These are phyloP conservation scores for Lentinula aciculospora DNA, from an alignment of 768 basidiomycete genomes.

Conservation along the genomic window DNA sequence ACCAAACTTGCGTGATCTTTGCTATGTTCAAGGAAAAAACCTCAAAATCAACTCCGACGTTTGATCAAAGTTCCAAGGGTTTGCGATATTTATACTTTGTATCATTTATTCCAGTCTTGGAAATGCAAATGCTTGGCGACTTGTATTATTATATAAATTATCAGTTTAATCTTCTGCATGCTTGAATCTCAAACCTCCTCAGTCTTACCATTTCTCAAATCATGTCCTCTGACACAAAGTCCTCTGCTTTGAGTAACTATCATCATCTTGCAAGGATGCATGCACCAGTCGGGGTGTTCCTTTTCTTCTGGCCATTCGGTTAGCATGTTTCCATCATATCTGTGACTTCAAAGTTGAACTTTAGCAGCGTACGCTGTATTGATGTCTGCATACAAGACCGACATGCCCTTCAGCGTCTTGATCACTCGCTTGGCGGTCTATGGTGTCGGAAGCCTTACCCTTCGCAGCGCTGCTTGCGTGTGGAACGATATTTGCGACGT, in stretches of 20 bases:
- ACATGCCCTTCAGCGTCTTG: conserved; percentile 6
- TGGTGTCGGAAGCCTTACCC: conserved; percentile 10
- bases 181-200: too few relatives aligned
- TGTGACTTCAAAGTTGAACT: background rate
- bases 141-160: too few relatives aligned
- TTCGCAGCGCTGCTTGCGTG: conserved; percentile 20
- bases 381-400: conserved; percentile 14
- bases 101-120: too few relatives aligned
- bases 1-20: too few relatives aligned
- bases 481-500: conserved; percentile 21
- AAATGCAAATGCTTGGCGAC: too few relatives aligned
- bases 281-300: conserved; percentile 13
- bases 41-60: too few relatives aligned
- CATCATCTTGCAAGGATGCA: background rate
- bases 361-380: conserved; percentile 14
- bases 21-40: too few relatives aligned
- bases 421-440: conserved; percentile 9
- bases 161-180: too few relatives aligned
- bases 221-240: background rate
- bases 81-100: too few relatives aligned
- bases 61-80: too few relatives aligned
- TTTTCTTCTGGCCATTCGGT: conserved; percentile 17
- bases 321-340: background rate
- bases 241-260: background rate
- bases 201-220: too few relatives aligned